Percentiles rank a stretch among this genome's conserved stretches.
phyloP scores from a whole-genome alignment of 495 filamentous ascomycete species.

The Aspergillus kassunensis region DNA sequence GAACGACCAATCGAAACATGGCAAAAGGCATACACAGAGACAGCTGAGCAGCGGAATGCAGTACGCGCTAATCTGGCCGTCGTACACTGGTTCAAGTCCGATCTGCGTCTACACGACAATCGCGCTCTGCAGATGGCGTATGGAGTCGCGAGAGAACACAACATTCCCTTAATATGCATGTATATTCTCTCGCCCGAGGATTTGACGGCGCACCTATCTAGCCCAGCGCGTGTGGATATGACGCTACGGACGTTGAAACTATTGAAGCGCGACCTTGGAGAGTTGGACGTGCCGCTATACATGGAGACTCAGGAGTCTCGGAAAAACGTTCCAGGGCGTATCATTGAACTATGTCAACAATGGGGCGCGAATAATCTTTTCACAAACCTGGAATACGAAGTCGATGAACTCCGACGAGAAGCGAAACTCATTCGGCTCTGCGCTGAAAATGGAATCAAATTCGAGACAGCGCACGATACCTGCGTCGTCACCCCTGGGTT shows the following conservation, averaged over 20 bases:
- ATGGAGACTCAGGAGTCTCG: slow-evolving; percentile 68
- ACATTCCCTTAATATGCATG: slow-evolving; percentile 66
- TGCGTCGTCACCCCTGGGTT: slow-evolving; percentile 74
- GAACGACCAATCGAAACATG: slow-evolving; percentile 67
- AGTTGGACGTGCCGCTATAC: slow-evolving; percentile 74
- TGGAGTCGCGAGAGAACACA: slow-evolving; percentile 58
- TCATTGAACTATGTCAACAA: slow-evolving; percentile 63
- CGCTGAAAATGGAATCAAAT: slow-evolving; percentile 55
- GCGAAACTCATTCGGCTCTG: slow-evolving; percentile 58
- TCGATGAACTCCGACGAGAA: slow-evolving; percentile 64
- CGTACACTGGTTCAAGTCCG: slow-evolving; percentile 89
- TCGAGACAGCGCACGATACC: slow-evolving; percentile 70
- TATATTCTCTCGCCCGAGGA: slow-evolving; percentile 87
- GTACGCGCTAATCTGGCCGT: slow-evolving; percentile 58
- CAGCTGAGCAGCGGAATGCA: slow-evolving; percentile 36
- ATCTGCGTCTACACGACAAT: slow-evolving; percentile 73
- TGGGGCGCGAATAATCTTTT: slow-evolving; percentile 68
- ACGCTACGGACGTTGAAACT: slow-evolving; percentile 63
- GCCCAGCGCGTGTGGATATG: slow-evolving; percentile 74
- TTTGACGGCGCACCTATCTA: slow-evolving; percentile 73
- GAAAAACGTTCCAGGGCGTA: slow-evolving; percentile 55
- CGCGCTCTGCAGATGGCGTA: slow-evolving; percentile 64
- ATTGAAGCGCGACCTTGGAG: slow-evolving; percentile 61
- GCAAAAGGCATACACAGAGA: slow-evolving; percentile 50
- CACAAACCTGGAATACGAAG: slow-evolving; percentile 58